Evolutionary conservation across 148 eudicot species (phyloP), one percentile per base, ranked within the genome.

Genomic region (Arbutus unedo): DNA sequence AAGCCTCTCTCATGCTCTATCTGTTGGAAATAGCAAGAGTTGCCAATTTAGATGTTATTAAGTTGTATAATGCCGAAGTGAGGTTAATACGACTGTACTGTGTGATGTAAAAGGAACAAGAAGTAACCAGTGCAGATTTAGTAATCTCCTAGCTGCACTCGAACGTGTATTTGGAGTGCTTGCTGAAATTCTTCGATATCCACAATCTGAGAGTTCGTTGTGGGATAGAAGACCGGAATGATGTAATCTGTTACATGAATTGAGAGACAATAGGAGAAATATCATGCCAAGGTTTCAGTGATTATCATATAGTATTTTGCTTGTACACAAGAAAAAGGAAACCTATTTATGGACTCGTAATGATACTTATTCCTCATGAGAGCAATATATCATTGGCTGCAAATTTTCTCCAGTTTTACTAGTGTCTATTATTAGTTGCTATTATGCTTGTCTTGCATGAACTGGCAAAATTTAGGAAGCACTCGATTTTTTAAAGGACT

Each of bases 401-500:
- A 14, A 56, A 43, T 81, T 45, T 81, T 54, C 2, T 74, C 49
- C 6, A 14, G 70, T 57, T 49, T 31, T 23, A 19, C 41, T 64
- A 49, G 76, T 53, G 55, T 41, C 38, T 81, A 57, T 15, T 56
- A 74, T 31, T 82, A 59, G 47, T 66, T 54, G 15, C 75, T 53
- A 38, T 13, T 50, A 16, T 15, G 5, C 75, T 14, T 44, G 49
- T 53, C 64, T 50, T 23, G 50, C 38, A 54, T 47, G 43, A 4
- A 38, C 47, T 47, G 43, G 49, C 49, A 21, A 51, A 41, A 6
- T 66, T 3, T 41, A 11, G 48, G 54, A 68, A 38, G 16, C 71
- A 15, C 23, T 71, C 31, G 3, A 16, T 66, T 70, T 51, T 70
- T 56, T 43, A 13, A 31, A 21, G 49, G 44, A 25, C 11, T 72